Evolutionary conservation across 1,139 yeast species (phyloP), one percentile per base, ranked within the genome.

Genomic region (Magnusiomyces ingens): DNA sequence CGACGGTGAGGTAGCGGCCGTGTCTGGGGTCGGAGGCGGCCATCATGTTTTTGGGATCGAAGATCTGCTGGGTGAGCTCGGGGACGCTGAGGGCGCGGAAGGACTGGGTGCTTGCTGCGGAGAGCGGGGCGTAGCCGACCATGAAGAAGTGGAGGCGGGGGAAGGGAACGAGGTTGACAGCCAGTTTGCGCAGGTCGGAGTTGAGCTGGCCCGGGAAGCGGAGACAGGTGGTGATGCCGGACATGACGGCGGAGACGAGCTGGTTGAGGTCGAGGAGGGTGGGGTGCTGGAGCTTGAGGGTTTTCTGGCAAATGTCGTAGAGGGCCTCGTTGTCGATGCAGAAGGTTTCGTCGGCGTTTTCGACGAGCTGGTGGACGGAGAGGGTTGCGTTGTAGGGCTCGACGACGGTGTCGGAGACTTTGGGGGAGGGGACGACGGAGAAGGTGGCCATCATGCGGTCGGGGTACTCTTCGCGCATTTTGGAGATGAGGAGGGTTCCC

Each of bases 381-480:
- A 89, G 77, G 40, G 95, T 87, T 19, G 96, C 95, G 67, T 89
- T 89, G 74, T 89, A 89, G 52, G 96, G 96, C 74, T 89, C 96
- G 58, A 88, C 91, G 62, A 89, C 96, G 44, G 96, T 88, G 68
- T 89, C 96, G 45, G 94, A 84, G 52, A 86, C 89, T 71, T 85
- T 85, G 65, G 95, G 95, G 49, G 95, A 85, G 53, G 96, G 96
- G 61, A 88, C 85, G 56, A 89, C 96, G 2, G 96, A 88, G 68
- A 88, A 89, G 32, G 96, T 88, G 43, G 95, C 95, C 88, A 88
- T 84, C 96, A 89, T 89, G 76, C 96, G 84, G 72, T 89, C 96
- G 51, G 95, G 90, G 65, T 82, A 88, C 70, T 88, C 95, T 70
- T 88, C 95, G 71, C 90, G 81, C 65, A 87, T 84, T 67, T 83